A percentile compares a stretch with the other conserved stretches of the same genome.
phyloP scores from a whole-genome alignment of 148 eudicot genomes.

The Diospyros kaki region DNA sequence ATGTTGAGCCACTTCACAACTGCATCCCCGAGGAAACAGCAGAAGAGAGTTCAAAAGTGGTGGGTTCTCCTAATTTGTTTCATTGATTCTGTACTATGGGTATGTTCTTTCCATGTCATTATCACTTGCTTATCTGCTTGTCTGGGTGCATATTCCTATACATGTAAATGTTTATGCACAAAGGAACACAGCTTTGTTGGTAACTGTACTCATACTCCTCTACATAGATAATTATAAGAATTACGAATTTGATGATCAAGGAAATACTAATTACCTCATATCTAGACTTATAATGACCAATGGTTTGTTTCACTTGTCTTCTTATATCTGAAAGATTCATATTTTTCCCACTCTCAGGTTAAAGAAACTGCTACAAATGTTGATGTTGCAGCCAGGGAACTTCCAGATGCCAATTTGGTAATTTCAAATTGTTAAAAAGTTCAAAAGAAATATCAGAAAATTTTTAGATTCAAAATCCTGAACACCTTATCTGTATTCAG shows the following conservation, averaged over 20 bases:
- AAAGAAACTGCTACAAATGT: constrained; percentile 91
- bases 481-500: constrained; percentile 31
- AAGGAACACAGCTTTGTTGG: background rate
- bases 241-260: too few relatives aligned
- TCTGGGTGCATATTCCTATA: too few relatives aligned
- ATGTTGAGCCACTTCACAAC: constrained; percentile 91
- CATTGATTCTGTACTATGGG: background rate
- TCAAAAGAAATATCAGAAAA: background rate
- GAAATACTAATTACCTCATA: background rate
- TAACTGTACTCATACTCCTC: too few relatives aligned
- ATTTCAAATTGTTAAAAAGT: background rate
- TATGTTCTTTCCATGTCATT: background rate
- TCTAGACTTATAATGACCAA: background rate
- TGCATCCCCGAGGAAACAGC: constrained; percentile 73
- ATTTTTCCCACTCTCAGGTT: constrained; percentile 38
- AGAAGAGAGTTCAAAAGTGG: constrained; percentile 68
- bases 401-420: constrained; percentile 98
- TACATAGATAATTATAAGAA: too few relatives aligned
- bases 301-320: background rate
- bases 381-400: constrained; percentile 89
- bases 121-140: background rate
- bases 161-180: background rate
- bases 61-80: constrained; percentile 10
- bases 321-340: background rate
- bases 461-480: background rate